Evolutionary conservation across 169 alveolate genomes (phyloP), one percentile per base, ranked within the genome.

Genomic region (Eimeria acervulina): DNA sequence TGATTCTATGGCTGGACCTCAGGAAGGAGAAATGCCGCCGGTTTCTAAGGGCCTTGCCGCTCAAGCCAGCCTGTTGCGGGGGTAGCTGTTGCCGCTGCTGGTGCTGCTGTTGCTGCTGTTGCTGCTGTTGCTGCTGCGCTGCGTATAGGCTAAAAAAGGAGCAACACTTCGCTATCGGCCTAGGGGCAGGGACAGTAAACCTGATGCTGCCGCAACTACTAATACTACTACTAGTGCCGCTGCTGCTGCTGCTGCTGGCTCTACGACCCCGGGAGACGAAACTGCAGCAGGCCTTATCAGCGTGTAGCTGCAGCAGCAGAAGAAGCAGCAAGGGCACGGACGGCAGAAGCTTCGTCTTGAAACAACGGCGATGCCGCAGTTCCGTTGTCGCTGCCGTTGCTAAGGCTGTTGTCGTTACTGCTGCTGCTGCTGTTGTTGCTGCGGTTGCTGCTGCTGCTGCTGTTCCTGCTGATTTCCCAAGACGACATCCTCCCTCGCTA

Each of bases 61-160:
- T 23, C 38, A 23, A 26, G 76, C 36, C 36, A 28, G 40, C 28
- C 40, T 66, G 12, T 28, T 1, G 76, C 76, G 8, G 76, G 36
- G 76, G 59, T 10, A 17, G 59, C 59, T 51, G 59, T 17, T 51
- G 59, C 59, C 21, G 59, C 15, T 17, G 59, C 59, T 51, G 59
- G 59, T 51, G 59, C 59, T 51, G 21, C 59, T 51, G 59, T 12
- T 51, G 59, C 2, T 51, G 59, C 59, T 17, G 59, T 28, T 66
- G 76, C 76, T 26, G 76, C 36, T 66, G 76, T 28, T 13, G 76
- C 76, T 66, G 76, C 76, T 66, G 76, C 76, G 28, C 76, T 26
- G 76, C 23, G 36, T 66, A 2, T 0, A 28, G 76, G 76, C 76
- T 26, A 66, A 21, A 15, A 17, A 26, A 28, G 40, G 23, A 66